Percentiles rank a stretch among this genome's conserved stretches.
These are phyloP conservation scores for Penicillium corylophilum DNA, from an alignment of 2,329 filamentous ascomycete species.

Conservation along the genomic window DNA sequence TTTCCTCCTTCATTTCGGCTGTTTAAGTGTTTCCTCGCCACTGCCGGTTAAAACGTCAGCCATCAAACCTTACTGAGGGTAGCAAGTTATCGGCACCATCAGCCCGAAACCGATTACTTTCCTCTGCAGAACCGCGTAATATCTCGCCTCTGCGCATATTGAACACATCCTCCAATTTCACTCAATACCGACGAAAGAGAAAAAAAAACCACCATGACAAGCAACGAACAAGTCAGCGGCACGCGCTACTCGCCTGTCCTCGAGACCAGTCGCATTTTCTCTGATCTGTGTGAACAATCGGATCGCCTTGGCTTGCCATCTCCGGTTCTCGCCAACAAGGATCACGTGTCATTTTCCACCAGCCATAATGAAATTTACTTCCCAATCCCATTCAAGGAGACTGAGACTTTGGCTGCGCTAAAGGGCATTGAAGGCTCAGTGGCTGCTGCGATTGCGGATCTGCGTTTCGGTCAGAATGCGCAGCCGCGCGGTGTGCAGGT, in stretches of 20 bases:
- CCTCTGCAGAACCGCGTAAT: neutral
- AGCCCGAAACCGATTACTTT: neutral
- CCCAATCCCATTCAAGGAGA: slow-evolving; percentile 53
- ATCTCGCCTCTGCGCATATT: neutral
- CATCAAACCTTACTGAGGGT: neutral
- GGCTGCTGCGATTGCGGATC: slow-evolving; percentile 59
- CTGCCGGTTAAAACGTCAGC: neutral
- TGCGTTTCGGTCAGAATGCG: slow-evolving; percentile 48
- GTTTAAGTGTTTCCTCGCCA: neutral
- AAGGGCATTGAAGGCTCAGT: slow-evolving; percentile 61
- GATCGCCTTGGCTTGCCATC: slow-evolving; percentile 34
- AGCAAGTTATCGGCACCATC: neutral
- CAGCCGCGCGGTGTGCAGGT: slow-evolving; percentile 40
- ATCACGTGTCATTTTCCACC: slow-evolving; percentile 38
- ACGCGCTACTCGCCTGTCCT: slow-evolving; percentile 33
- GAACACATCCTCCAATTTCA: neutral
- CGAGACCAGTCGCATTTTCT: slow-evolving; percentile 40
- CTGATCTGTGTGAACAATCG: slow-evolving; percentile 35
- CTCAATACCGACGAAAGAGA: neutral
- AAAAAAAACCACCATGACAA: slow-evolving; percentile 19
- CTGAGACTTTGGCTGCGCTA: slow-evolving; percentile 54
- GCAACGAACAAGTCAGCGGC: slow-evolving; percentile 7
- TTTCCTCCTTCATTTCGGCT: neutral
- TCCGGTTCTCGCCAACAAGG: slow-evolving; percentile 31
- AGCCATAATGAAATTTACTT: slow-evolving; percentile 40